These are phyloP conservation scores for Bertia moriformis DNA, from an alignment of 2,329 filamentous ascomycete species.

Conservation along the genomic window DNA sequence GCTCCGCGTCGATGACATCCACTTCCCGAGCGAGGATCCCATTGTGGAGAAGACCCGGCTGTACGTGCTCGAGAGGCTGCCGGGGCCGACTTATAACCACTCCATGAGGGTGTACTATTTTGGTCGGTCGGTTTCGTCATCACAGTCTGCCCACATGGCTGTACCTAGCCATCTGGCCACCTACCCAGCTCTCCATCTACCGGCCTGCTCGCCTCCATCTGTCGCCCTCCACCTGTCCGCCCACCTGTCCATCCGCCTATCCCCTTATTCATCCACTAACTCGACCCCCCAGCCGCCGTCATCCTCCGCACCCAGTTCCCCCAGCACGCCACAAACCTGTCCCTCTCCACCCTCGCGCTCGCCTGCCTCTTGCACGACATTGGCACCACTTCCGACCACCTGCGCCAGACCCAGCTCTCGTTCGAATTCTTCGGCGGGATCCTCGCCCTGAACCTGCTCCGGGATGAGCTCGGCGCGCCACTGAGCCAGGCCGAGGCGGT, in stretches of 20 bases:
- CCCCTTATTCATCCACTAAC: neutral
- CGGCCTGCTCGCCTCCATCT: no score
- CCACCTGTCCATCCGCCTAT: neutral
- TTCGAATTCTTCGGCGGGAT: slow-evolving; percentile 2
- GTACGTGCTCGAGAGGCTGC: slow-evolving; percentile 15
- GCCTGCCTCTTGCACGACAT: slow-evolving; percentile 2
- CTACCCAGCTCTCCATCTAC: no score
- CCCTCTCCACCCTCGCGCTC: neutral
- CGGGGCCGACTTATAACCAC: neutral
- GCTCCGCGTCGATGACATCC: slow-evolving; percentile 22
- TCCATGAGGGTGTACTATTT: slow-evolving; percentile 1
- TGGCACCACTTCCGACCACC: slow-evolving; percentile 1
- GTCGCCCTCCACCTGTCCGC: neutral
- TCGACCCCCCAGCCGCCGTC: slow-evolving; percentile 15
- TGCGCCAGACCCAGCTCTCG: neutral
- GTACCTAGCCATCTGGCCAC: no score
- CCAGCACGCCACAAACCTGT: slow-evolving; percentile 9
- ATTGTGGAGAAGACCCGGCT: slow-evolving; percentile 26
- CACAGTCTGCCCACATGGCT: neutral
- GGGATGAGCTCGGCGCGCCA: neutral
- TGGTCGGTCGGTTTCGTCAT: neutral
- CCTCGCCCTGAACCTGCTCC: neutral
- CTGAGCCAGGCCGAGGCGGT: slow-evolving; percentile 1
- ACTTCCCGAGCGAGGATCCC: slow-evolving; percentile 27
- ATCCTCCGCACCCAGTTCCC: slow-evolving; percentile 30